Conservation (phyloP, 2,329 filamentous ascomycete species). For the Dactylonectria estremocensis region DNA sequence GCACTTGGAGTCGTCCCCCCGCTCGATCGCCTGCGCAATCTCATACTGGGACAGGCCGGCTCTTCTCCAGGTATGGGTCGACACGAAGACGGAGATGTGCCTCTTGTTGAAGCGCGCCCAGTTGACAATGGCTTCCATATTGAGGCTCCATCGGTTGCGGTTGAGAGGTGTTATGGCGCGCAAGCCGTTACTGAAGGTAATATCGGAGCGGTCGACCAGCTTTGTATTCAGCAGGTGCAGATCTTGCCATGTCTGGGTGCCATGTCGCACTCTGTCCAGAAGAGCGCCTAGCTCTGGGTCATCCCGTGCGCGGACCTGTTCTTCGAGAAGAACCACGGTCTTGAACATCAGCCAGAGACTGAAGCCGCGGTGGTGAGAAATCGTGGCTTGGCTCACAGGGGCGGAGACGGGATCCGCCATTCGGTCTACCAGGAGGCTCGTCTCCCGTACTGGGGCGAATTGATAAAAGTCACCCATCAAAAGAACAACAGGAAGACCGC, state of each 20-base stretch:
- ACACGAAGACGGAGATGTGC: not conserved
- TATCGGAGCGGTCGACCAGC: conserved; percentile 25
- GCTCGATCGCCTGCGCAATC: too few relatives aligned
- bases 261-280: conserved; percentile 24
- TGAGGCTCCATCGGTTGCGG: conserved; percentile 25
- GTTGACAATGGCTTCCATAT: conserved; percentile 24
- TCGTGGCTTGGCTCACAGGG: conserved; percentile 21
- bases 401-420: conserved; percentile 19
- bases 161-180: conserved; percentile 33
- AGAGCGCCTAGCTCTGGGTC: conserved; percentile 32
- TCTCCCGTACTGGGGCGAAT: conserved; percentile 27
- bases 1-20: too few relatives aligned
- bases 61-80: not conserved
- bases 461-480: conserved; percentile 34
- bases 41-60: not conserved
- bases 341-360: conserved; percentile 32
- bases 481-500: conserved; percentile 30
- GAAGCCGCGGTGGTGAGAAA: conserved; percentile 24
- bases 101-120: conserved; percentile 25
- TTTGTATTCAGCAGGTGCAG: conserved; percentile 15
- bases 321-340: conserved; percentile 31
- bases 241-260: conserved; percentile 18
- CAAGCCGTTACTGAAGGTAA: conserved; percentile 31
- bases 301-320: conserved; percentile 28
- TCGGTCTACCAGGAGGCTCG: conserved; percentile 28